Base-by-base conservation (phyloP, 805 yeast species). In the Lachancea cidri region DNA sequence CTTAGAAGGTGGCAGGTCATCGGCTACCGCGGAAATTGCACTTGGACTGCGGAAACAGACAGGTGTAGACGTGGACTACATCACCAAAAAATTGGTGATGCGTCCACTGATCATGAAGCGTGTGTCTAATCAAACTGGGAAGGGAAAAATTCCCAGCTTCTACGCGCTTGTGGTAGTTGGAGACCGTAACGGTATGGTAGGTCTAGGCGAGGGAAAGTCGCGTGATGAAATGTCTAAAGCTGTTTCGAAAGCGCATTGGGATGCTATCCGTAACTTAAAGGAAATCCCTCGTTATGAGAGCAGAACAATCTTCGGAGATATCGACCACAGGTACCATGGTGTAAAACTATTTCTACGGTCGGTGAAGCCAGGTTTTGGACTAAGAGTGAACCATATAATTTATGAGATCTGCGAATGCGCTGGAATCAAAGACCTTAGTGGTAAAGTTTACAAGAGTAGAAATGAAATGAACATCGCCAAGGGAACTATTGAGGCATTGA, bases 391-490 rank as follows among this genome's bases (percentile, higher is more conserved):
- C 67, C 94, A 86, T 50, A 78, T 83, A 62, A 81, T 93, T 48
- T 87, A 82, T 55, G 96, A 88, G 67, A 79, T 93, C 44, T 89
- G 97, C 64, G 85, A 83, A 60, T 80, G 88, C 44, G 95, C 89
- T 1, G 98, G 98, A 48, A 87, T 93, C 63, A 85, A 83, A 64
- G 98, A 93, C 66, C 70, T 93, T 55, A 78, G 88, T 54, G 96
- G 94, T 4, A 91, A 91, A 60, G 85, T 91, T 36, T 86, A 84
- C 71, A 83, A 88, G 57, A 86, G 96, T 29, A 79, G 98, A 72
- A 93, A 91, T 68, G 83, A 83, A 38, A 87, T 93, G 95, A 89
- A 89, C 65, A 94, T 89, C 36, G 86, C 86, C 43, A 88, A 89
- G 68, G 93, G 91, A 33, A 76, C 89, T 38, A 72, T 89, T 44